A percentile compares a stretch with the other conserved stretches of the same genome.
Conservation (phyloP, 208 protist genomes). For the Acanthamoeba triangularis region DNA sequence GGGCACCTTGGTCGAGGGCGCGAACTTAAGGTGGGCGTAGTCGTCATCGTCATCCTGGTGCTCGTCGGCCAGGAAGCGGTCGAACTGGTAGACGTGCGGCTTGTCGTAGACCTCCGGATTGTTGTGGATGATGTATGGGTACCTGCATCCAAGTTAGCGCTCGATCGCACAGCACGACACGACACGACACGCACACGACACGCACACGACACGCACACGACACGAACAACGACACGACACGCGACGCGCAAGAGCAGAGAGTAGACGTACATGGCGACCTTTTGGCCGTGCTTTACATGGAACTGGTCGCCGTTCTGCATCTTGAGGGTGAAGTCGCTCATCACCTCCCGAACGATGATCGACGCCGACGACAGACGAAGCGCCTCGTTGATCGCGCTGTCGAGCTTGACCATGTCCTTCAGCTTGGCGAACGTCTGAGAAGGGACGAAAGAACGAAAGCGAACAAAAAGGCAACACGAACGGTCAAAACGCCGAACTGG, state of each 20-base stretch:
- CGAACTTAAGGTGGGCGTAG: neutral
- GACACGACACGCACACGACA: neutral
- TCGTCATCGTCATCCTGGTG: neutral
- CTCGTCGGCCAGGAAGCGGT: constrained; percentile 13
- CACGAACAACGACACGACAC: neutral
- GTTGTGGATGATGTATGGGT: constrained; percentile 31
- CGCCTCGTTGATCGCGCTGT: constrained; percentile 33
- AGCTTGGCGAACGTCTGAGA: constrained; percentile 6
- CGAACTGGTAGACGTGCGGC: neutral
- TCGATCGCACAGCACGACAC: neutral
- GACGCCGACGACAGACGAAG: constrained; percentile 33
- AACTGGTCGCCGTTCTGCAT: neutral
- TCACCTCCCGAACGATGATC: constrained; percentile 29
- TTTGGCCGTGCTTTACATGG: neutral
- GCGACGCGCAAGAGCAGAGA: neutral
- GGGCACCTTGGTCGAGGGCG: neutral
- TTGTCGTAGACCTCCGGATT: constrained; percentile 39
- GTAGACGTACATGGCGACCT: constrained; percentile 8
- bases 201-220: neutral
- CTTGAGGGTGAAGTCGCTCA: constrained; percentile 15
- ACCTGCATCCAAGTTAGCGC: neutral
- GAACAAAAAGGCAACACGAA: no score
- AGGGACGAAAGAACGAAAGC: no score
- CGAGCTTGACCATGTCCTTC: constrained; percentile 43
- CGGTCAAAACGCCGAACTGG: no score